These are phyloP conservation scores for Chimonanthus salicifolius DNA, from an alignment of 164 flowering plant genomes.

Conservation along the genomic window DNA sequence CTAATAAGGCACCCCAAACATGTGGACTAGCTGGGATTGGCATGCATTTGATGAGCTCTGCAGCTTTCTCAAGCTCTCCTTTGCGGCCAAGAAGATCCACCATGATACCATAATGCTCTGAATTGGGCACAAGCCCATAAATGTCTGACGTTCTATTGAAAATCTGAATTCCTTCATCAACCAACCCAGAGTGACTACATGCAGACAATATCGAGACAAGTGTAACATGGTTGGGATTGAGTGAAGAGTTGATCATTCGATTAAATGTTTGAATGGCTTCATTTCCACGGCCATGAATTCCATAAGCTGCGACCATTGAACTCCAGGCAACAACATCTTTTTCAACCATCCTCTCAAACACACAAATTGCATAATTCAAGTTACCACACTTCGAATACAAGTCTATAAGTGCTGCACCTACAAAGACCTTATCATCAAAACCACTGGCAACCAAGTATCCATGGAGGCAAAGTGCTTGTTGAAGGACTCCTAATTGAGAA, in stretches of 20 bases:
- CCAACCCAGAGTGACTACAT: slow-evolving; percentile 52
- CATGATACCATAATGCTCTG: slow-evolving; percentile 44
- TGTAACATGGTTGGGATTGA: slow-evolving; percentile 43
- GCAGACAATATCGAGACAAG: slow-evolving; percentile 52
- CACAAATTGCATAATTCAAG: slow-evolving; percentile 31
- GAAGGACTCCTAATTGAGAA: slow-evolving; percentile 44
- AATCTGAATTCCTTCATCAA: slow-evolving; percentile 39
- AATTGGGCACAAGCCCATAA: slow-evolving; percentile 24
- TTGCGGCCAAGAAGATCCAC: slow-evolving; percentile 59
- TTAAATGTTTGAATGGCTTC: slow-evolving; percentile 40
- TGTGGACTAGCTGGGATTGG: slow-evolving; percentile 27
- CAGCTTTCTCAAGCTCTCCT: slow-evolving; percentile 41
- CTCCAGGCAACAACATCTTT: slow-evolving; percentile 55
- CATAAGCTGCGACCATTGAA: slow-evolving; percentile 49
- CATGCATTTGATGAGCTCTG: slow-evolving; percentile 33
- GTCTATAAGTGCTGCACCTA: slow-evolving; percentile 50
- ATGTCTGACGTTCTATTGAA: slow-evolving; percentile 38
- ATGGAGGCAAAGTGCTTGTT: slow-evolving; percentile 50
- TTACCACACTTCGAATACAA: slow-evolving; percentile 55
- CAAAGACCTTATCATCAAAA: slow-evolving; percentile 30
- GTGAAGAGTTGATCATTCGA: slow-evolving; percentile 28
- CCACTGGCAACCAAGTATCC: slow-evolving; percentile 38
- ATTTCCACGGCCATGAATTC: slow-evolving; percentile 43
- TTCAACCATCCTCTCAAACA: slow-evolving; percentile 25
- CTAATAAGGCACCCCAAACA: slow-evolving; percentile 61